Evolutionary conservation across 2,329 filamentous ascomycete species (phyloP).

Genomic region (Immersiporthe knoxdaviesiana): DNA sequence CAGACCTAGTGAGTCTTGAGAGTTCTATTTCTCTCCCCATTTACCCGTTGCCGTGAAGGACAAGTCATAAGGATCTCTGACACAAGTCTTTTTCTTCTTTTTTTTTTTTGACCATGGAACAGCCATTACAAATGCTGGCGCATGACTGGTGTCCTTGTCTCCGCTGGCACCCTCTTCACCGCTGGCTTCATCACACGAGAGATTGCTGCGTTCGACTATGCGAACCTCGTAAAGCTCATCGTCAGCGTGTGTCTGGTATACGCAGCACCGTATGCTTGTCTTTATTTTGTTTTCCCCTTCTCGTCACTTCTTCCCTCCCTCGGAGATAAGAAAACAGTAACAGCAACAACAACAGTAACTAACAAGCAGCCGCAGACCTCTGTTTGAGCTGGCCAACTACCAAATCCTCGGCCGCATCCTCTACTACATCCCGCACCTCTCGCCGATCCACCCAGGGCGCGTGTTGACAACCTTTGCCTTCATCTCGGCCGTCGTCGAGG

Average conservation of each 20-base stretch:
- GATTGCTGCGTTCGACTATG: conserved; percentile 52
- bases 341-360: not conserved
- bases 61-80: not conserved
- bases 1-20: conserved; percentile 51
- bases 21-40: too few relatives aligned
- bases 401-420: conserved; percentile 64
- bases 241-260: conserved; percentile 44
- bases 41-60: not conserved
- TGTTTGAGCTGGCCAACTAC: conserved; percentile 67
- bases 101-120: not conserved
- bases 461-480: conserved; percentile 52
- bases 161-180: conserved; percentile 51
- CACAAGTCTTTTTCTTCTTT: not conserved
- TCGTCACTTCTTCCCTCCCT: too few relatives aligned
- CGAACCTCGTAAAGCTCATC: conserved; percentile 47
- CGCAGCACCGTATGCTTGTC: conserved; percentile 37
- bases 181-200: conserved; percentile 53
- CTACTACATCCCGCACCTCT: conserved; percentile 63
- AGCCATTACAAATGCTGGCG: conserved; percentile 54
- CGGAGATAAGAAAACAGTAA: too few relatives aligned
- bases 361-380: conserved; percentile 46
- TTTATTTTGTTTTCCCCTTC: not conserved
- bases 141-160: conserved; percentile 52
- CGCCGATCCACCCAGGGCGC: conserved; percentile 53
- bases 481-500: conserved; percentile 50